Evolutionary conservation across 768 basidiomycete species (phyloP).

Genomic region (Naematelia aurantialba): DNA sequence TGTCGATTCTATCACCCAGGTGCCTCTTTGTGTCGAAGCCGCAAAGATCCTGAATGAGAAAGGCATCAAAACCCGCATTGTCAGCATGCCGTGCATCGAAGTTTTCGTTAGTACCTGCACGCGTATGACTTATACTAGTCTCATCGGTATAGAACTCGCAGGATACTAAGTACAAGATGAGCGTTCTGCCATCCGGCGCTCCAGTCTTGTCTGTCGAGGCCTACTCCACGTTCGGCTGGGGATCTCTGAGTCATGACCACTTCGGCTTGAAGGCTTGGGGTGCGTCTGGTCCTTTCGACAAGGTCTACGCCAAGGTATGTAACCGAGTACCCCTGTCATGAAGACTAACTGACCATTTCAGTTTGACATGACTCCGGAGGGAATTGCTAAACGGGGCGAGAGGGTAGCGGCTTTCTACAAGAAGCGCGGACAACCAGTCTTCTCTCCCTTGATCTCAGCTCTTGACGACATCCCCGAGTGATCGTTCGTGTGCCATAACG

Average conservation of each 20-base stretch:
- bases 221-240: constrained; percentile 74
- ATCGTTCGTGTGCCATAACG: not conserved
- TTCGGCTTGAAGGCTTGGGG: constrained; percentile 65
- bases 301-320: constrained; percentile 74
- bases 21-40: constrained; percentile 79
- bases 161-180: constrained; percentile 69
- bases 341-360: constrained; percentile 39
- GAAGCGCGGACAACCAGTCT: constrained; percentile 53
- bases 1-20: not conserved
- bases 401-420: constrained; percentile 85
- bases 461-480: constrained; percentile 45
- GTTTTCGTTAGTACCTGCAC: constrained; percentile 54
- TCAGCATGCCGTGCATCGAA: constrained; percentile 85
- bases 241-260: constrained; percentile 80
- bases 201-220: constrained; percentile 89
- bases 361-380: constrained; percentile 47
- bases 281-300: constrained; percentile 80
- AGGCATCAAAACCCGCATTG: constrained; percentile 76
- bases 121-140: not conserved
- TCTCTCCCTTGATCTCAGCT: constrained; percentile 51
- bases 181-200: constrained; percentile 80
- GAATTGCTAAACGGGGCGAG: constrained; percentile 72
- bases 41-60: constrained; percentile 70
- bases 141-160: constrained; percentile 60
- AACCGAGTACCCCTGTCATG: constrained; percentile 55